Evolutionary conservation across 2,329 filamentous ascomycete species (phyloP), one percentile per base, ranked within the genome.

Genomic region (Cladophialophora carrionii): DNA sequence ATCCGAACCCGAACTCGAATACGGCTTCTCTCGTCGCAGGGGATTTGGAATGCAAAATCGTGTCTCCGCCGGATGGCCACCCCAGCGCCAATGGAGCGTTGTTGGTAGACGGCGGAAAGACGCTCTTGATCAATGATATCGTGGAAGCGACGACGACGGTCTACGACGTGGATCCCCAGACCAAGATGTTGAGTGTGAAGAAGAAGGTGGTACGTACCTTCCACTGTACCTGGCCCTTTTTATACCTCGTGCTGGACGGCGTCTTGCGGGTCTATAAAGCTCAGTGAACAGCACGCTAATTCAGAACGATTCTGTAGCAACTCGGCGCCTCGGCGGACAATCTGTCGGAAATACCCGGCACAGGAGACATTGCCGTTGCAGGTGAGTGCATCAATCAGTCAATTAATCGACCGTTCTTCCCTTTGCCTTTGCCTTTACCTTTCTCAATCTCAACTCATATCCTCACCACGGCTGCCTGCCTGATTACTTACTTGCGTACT

Each of bases 251-350:
- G 37, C 37, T 7, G 17, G 17, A 1, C 37, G 6, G 4, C n/a
- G 31, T 24, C 1, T 29, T 3, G 26, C 26, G 26, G 26, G 3
- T 6, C 26, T 29, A 29, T 6, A 29, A 29, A 3, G 26, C 26
- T 29, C n/a, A n/a, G n/a, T 29, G 26, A 29, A 29, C 26, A 29
- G 29, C 10, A 3, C 9, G 51, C 52, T 54, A 34, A 54, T 8
- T 26, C 52, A 22, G 14, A 34, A 41, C 22, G 32, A 24, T 8
- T 41, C 20, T n/a, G 34, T 24, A 68, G 65, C 54, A 52, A 62
- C 57, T 63, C 26, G 60, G 66, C 26, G 66, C 66, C 17, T 51
- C 49, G 14, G 66, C 66, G n/a, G 66, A 68, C 46, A 68, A 68
- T 48, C 56, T 68, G 9, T 68, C 66, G 1, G 29, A 61, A 22